Evolutionary conservation across 148 eudicot genomes (phyloP), one percentile per base, ranked within the genome.

Genomic region (Spergularia bocconei): DNA sequence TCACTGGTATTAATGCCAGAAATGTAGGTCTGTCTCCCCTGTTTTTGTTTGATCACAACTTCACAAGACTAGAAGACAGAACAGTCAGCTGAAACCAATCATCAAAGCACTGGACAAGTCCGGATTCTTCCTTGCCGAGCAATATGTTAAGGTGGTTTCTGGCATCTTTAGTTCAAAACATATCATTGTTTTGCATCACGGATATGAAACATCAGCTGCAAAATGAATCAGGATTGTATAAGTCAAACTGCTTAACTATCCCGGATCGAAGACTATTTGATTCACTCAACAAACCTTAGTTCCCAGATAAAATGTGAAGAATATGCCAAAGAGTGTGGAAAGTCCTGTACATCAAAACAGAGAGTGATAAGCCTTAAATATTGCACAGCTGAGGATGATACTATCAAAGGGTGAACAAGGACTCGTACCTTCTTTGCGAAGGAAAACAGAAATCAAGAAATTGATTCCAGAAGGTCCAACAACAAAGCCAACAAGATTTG

Each of bases 401-500:
- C 54, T n/a, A 21, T 48, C 51, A 50, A 65, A 86, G 39, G 14
- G 14, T 14, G 2, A 2, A 0, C 10, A 4, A 51, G 4, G 6
- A 69, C 19, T 47, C n/a, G 38, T 77, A 72, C 98, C 97, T 86
- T 90, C 89, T 78, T 73, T 82, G 47, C 62, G 82, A 70, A 89
- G 87, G 73, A 94, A 94, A 38, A 81, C 84, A 71, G 91, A 86
- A 63, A 86, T 73, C 85, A 94, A 79, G 91, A 93, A 94, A 79
- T 87, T 90, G 71, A 94, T 83, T 79, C 98, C 96, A 62, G 98
- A 94, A 55, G 93, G 97, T 79, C 97, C 97, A 80, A 94, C 86
- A 66, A 94, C 97, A 83, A 91, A 93, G 57, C 98, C 98, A 66
- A 87, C 95, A 58, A 94, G 98, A 83, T 94, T 94, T 62, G 97